Evolutionary conservation across 768 basidiomycete species (phyloP), one percentile per base, ranked within the genome.

Genomic region (Mycena vulgaris): DNA sequence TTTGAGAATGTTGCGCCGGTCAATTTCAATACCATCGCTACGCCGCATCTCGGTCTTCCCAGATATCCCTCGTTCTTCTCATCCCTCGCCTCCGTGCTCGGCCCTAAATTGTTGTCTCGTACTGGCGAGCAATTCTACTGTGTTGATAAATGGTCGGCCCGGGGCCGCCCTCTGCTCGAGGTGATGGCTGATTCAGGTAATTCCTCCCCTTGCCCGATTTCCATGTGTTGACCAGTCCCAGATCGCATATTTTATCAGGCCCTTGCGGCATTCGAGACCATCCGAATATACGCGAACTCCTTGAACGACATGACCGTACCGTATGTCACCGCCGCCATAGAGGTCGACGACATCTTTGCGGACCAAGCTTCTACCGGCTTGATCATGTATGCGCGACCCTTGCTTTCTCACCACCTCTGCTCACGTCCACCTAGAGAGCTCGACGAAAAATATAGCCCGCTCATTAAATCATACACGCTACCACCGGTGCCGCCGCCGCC

Each of bases 21-120:
- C 62, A 95, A 95, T 78, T 97, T 96, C 79, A 89, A 89, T 62
- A 94, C 95, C 0, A 81, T 96, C 57, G 93, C 95, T 2, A 94
- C 95, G 0, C 95, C 95, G 2, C 92, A 95, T 70, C 84, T 95
- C 45, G 95, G 95, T 17, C 85, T 95, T 9, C 90, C 89, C 5
- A 82, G 83, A 75, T 91, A 92, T 70, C 85, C 87, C 30, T 89
- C 90, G 3, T 79, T 92, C 37, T 76, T 91, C 47, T 92, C 92
- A 1, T 80, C 82, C 1, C 53, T 94, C 0, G 75, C 85, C 14
- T 83, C 85, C 2, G 83, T 78, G 23, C 75, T 97, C 13, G 95
- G 93, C 0, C 89, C 93, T 0, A 89, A 83, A 62, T 80, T 95
- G 17, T 81, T 96, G 31, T 92, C 92, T 7, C 83, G 95, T 62